A percentile compares a stretch with the other conserved stretches of the same genome.
These are phyloP conservation scores for Trichocladium uniseriatum DNA, from an alignment of 495 filamentous ascomycete species.

Conservation along the genomic window DNA sequence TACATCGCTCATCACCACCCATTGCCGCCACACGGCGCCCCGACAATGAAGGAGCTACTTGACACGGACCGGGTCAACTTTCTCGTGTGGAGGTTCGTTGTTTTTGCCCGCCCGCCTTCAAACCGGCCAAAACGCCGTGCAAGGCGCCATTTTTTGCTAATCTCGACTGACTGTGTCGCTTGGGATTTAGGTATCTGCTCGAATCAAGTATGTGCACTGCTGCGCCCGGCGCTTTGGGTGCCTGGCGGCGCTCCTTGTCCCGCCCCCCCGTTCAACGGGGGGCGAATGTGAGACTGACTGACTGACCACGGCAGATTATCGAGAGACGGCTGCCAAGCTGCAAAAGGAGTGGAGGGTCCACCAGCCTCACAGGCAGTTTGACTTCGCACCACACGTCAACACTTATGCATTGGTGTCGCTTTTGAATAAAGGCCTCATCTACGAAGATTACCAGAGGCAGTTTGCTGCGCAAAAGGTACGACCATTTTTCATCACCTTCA, in stretches of 20 bases:
- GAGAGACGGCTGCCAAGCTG: constrained; percentile 68
- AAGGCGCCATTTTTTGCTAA: constrained; percentile 13
- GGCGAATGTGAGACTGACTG: not conserved
- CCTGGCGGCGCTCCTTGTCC: not conserved
- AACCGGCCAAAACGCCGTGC: constrained; percentile 6
- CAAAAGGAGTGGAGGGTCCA: constrained; percentile 70
- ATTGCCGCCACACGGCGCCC: constrained; percentile 17
- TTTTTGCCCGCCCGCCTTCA: constrained; percentile 22
- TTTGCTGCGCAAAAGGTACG: constrained; percentile 37
- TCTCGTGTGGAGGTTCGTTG: constrained; percentile 90
- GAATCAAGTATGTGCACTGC: constrained; percentile 64
- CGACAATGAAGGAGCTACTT: constrained; percentile 53
- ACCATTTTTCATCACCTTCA: constrained; percentile 4
- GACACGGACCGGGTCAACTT: constrained; percentile 95
- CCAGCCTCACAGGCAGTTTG: constrained; percentile 59
- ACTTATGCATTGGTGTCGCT: constrained; percentile 65
- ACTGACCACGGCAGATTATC: constrained; percentile 44
- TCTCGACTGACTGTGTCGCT: constrained; percentile 7
- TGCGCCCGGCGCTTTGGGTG: not conserved
- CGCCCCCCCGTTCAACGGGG: not conserved
- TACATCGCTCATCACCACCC: constrained; percentile 21
- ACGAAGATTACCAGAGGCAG: constrained; percentile 54
- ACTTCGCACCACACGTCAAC: constrained; percentile 67
- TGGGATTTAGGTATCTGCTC: constrained; percentile 63
- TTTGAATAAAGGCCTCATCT: constrained; percentile 69